Base-by-base conservation (phyloP, 495 filamentous ascomycete species). In the Penicillium roqueforti region DNA sequence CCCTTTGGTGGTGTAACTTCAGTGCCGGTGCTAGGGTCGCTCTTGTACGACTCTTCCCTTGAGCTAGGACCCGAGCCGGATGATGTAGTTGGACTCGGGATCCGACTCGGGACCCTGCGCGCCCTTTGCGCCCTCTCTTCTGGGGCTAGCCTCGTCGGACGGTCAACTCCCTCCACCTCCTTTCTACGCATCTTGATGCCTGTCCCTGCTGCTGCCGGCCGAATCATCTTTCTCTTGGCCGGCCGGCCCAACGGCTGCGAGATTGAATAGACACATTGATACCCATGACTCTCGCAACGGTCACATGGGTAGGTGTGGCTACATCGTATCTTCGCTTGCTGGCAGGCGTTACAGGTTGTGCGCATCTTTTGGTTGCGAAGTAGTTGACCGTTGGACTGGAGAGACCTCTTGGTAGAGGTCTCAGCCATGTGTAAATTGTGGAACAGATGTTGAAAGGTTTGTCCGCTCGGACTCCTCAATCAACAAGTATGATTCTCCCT, bases 301-400 rank as follows among this genome's bases (percentile, higher is more conserved):
- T 65, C 67, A 50, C 76, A 79, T 2, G 68, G 67, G 11, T 71
- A 73, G 31, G 74, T 50, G 50, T 76, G 74, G 32, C 73, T 73
- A 60, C 76, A 79, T n/a, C 74, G 68, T 19, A 79, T 72, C 47
- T 79, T 79, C 11, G 70, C 72, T 43, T 77, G 68, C 41, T 77
- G 73, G 32, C 75, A 79, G 16, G 73, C 68, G 52, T 79, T 77
- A 59, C 76, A 79, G 0, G 75, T 77, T 1, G 69, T 69, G 45
- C 75, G 73, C 34, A 76, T 66, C 47, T 76, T 77, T 55, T 54
- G 36, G 43, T 44, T 52, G 19, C 29, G 50, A 36, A 44, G 50
- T 8, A 50, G 32, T 16, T 38, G 47, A 26, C n/a, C 32, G 34
- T 39, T 39, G 6, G 32, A 39, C 32, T 29, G 34, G n/a, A 16